phyloP scores from a whole-genome alignment of 441 rosid genomes.

The Syzygium malaccense region DNA sequence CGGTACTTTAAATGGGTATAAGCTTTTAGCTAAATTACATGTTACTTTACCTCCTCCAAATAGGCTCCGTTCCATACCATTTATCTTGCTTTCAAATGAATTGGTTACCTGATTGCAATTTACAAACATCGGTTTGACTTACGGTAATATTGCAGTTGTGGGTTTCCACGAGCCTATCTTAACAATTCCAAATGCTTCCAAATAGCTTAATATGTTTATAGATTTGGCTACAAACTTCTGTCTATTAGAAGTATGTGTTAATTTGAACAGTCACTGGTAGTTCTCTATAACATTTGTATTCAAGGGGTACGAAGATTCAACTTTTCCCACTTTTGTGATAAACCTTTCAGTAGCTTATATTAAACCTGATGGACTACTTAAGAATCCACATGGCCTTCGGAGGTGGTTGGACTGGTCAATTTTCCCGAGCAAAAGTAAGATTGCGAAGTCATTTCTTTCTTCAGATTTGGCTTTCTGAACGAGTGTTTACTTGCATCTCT shows the following conservation, averaged over 20 bases:
- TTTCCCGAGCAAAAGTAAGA: not conserved
- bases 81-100: not conserved
- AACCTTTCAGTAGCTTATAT: not conserved
- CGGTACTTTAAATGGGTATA: not conserved
- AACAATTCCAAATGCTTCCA: not conserved
- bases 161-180: not conserved
- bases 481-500: not conserved
- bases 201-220: not conserved
- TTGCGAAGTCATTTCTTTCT: not conserved
- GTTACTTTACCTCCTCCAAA: not conserved
- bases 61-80: not conserved
- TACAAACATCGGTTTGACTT: not conserved
- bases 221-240: not conserved
- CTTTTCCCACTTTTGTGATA: not conserved
- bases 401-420: not conserved
- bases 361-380: not conserved
- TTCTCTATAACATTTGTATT: not conserved
- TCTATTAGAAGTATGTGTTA: not conserved
- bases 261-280: not conserved
- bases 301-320: not conserved
- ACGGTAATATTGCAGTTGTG: not conserved
- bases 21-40: not conserved
- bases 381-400: not conserved
- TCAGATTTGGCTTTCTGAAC: not conserved
- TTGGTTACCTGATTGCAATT: not conserved